Conservation (phyloP, 495 filamentous ascomycete genomes). For the Penicillium silybi region DNA sequence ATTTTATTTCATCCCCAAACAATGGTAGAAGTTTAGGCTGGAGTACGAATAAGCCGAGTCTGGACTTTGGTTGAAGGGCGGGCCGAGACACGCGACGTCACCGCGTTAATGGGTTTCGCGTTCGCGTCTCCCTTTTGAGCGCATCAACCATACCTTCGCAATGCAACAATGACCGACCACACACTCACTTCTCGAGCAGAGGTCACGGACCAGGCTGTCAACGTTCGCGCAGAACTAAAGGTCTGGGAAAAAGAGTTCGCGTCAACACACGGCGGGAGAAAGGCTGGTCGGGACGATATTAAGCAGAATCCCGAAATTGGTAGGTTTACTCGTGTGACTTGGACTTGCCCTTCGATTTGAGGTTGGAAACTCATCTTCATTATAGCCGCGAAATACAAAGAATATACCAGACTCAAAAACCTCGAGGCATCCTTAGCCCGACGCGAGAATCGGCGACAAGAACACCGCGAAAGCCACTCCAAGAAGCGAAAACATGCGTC, state of each 20-base stretch:
- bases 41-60: not conserved
- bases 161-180: slow-evolving; percentile 35
- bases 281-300: slow-evolving; percentile 80
- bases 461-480: slow-evolving; percentile 20
- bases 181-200: slow-evolving; percentile 21
- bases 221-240: slow-evolving; percentile 73
- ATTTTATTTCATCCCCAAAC: not conserved
- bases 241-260: slow-evolving; percentile 81
- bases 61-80: not conserved
- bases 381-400: slow-evolving; percentile 83
- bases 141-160: not conserved
- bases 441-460: slow-evolving; percentile 28
- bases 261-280: slow-evolving; percentile 61
- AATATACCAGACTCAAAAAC: slow-evolving; percentile 72
- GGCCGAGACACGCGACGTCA: slow-evolving; percentile 17
- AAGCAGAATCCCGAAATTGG: slow-evolving; percentile 80
- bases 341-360: not conserved
- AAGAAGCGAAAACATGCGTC: slow-evolving; percentile 43
- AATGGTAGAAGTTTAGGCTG: not conserved
- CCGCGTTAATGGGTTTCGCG: slow-evolving; percentile 21
- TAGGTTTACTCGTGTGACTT: slow-evolving; percentile 31
- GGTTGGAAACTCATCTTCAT: not conserved
- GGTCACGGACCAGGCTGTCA: slow-evolving; percentile 22
- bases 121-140: slow-evolving; percentile 4
- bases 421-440: slow-evolving; percentile 35